These are phyloP conservation scores for Stephania yunnanensis DNA, from an alignment of 164 flowering plant genomes.

Conservation along the genomic window DNA sequence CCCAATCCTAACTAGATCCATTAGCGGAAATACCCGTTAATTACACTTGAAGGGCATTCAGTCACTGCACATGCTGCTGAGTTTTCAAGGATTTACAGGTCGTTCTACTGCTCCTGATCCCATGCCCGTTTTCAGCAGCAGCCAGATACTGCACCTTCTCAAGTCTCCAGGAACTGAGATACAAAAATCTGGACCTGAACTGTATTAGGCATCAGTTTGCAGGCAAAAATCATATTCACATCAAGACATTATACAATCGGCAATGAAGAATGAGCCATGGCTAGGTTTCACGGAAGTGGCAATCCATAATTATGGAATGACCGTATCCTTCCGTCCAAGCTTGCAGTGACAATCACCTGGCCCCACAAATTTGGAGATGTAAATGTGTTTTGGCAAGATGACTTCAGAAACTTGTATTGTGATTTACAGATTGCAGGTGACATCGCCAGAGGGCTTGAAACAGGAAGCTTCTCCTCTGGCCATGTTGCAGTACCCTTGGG, in stretches of 20 bases:
- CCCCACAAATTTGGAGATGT: slow-evolving; percentile 70
- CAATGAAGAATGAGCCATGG: not conserved
- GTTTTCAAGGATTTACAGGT: not conserved
- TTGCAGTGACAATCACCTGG: slow-evolving; percentile 75
- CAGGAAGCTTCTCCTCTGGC: slow-evolving; percentile 76
- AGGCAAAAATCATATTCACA: not conserved
- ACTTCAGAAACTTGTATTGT: slow-evolving; percentile 53
- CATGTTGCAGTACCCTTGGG: slow-evolving; percentile 66
- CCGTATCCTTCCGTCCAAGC: slow-evolving; percentile 79
- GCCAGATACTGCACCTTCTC: not conserved
- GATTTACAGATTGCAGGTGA: slow-evolving; percentile 40
- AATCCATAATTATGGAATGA: slow-evolving; percentile 77
- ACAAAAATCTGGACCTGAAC: no score
- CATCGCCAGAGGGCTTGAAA: slow-evolving; percentile 13
- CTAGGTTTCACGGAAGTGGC: slow-evolving; percentile 42
- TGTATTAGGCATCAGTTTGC: no score
- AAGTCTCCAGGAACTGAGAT: not conserved
- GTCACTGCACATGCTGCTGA: not conserved
- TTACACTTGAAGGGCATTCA: slow-evolving; percentile 2
- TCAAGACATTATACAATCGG: not conserved
- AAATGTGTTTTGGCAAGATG: slow-evolving; percentile 41
- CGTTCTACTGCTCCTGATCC: not conserved
- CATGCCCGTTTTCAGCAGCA: not conserved
- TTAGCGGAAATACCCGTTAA: slow-evolving; percentile 10
- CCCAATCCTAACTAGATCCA: not conserved